phyloP scores from a whole-genome alignment of 2,329 filamentous ascomycete species.

The Berkeleyomyces rouxiae region DNA sequence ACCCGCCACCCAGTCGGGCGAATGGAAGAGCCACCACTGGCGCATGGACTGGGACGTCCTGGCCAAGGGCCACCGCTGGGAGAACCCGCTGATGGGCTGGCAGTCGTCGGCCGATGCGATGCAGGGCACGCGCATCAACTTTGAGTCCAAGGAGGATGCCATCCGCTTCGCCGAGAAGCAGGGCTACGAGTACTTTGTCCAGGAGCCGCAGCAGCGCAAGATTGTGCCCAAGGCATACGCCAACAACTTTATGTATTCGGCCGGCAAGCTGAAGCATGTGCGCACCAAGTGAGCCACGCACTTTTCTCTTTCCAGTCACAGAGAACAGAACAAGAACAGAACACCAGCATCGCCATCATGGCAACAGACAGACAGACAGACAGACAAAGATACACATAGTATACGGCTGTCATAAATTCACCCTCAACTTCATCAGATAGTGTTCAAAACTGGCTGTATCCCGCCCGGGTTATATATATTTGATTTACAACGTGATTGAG shows the following conservation, averaged over 20 bases:
- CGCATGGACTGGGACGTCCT: conserved; percentile 98
- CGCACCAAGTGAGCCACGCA: conserved; percentile 49
- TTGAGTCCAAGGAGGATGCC: conserved; percentile 86
- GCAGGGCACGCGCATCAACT: conserved; percentile 83
- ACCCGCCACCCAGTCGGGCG: conserved; percentile 88
- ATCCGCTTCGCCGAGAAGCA: conserved; percentile 95
- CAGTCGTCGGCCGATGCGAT: conserved; percentile 88
- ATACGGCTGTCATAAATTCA: too few species aligned
- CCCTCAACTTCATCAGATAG: too few species aligned
- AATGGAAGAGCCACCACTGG: conserved; percentile 73
- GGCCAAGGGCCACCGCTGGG: conserved; percentile 86
- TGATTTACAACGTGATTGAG: background rate
- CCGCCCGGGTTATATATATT: too few species aligned
- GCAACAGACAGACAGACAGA: background rate
- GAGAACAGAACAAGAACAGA: background rate
- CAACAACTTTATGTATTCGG: conserved; percentile 81
- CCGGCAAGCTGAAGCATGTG: conserved; percentile 75
- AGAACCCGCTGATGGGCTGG: conserved; percentile 98
- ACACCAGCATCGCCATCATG: background rate
- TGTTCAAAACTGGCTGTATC: too few species aligned
- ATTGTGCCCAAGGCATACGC: conserved; percentile 88
- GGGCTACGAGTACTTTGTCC: conserved; percentile 96
- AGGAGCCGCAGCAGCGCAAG: conserved; percentile 81
- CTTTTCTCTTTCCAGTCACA: background rate
- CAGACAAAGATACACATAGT: background rate